Percentiles rank a stretch among this genome's conserved stretches.
Conservation (phyloP, 176 grass and related monocot species). For the Rhynchospora tenuis region DNA sequence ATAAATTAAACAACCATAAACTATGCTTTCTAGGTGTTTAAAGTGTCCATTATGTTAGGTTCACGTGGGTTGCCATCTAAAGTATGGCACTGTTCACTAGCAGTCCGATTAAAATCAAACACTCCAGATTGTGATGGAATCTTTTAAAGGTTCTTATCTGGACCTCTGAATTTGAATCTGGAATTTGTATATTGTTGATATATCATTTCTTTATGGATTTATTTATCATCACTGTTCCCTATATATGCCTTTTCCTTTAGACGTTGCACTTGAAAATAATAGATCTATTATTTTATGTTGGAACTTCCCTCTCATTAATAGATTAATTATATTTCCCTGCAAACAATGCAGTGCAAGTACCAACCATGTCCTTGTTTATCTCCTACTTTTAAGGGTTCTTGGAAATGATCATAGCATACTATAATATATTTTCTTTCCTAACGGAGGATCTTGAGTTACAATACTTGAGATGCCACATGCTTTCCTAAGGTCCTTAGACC, state of each 20-base stretch:
- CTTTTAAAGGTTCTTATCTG: not conserved
- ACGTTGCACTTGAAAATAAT: conserved; percentile 21
- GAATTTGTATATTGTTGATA: not conserved
- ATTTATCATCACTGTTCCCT: conserved; percentile 8
- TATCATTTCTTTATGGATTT: not conserved
- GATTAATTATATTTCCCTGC: not conserved
- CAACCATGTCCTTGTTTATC: conserved; percentile 8
- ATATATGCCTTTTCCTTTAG: conserved; percentile 12
- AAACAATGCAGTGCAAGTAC: conserved; percentile 22
- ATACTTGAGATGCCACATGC: not conserved
- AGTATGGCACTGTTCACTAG: not conserved
- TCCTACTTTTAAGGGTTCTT: conserved; percentile 1
- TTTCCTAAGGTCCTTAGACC: conserved; percentile 11
- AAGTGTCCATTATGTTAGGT: not conserved
- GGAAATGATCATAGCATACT: conserved; percentile 15
- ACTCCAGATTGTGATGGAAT: not conserved
- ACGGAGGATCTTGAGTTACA: not conserved
- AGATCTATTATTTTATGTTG: conserved; percentile 10
- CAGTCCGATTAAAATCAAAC: not conserved
- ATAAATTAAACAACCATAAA: no score
- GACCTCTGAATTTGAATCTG: conserved; percentile 2
- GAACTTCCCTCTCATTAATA: conserved; percentile 16
- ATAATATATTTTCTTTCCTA: conserved; percentile 10
- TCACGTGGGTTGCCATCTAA: not conserved
- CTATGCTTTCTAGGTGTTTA: not conserved